Base-by-base conservation (phyloP, 2,329 filamentous ascomycete genomes). In the Claviceps spartinae region DNA sequence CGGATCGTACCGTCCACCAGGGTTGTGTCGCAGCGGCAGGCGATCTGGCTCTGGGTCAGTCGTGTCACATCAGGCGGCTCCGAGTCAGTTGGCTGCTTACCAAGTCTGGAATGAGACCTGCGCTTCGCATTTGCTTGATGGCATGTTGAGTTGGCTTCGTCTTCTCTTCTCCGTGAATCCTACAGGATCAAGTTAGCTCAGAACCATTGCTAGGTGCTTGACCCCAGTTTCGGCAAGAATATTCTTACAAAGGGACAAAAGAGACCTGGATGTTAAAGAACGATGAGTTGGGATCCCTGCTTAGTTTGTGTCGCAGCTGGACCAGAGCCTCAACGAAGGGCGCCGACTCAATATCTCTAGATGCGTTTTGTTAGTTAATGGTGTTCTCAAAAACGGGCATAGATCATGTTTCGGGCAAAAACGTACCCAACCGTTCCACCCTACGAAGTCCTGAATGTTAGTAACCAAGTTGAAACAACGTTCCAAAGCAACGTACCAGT, bases 101-200 rank as follows among this genome's bases (percentile, higher is more conserved):
- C 65, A 93, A 64, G 60, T 86, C 83, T 2, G 83, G 84, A 54
- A 75, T 79, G 51, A 88, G 69, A 63, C 89, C 89, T 56, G 86
- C 85, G 63, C 86, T 90, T 56, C 91, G 84, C 56, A 90, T 83
- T 61, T 86, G 81, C 63, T 84, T 84, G 61, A 97, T 88, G 26
- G 91, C 88, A 61, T 88, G 82, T 67, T 98, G 93, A 0, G 93
- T 98, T 0, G 93, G 93, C 72, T 97, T 97, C 9, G 90, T 97
- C 79, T 97, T 97, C 68, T 95, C 83, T 73, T 97, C 78, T 43
- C 77, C 77, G 53, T 77, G 58, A 30, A 60, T 61, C 8, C 58
- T 57, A 41, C 20, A 22, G n/a, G 5, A 50, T 34, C 7, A 22
- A 22, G 37, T 34, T 13, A 9, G 22, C 7, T 55, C 26, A 48